Conservation (phyloP, 495 filamentous ascomycete species). For the Staphylotrichum longicolle region DNA sequence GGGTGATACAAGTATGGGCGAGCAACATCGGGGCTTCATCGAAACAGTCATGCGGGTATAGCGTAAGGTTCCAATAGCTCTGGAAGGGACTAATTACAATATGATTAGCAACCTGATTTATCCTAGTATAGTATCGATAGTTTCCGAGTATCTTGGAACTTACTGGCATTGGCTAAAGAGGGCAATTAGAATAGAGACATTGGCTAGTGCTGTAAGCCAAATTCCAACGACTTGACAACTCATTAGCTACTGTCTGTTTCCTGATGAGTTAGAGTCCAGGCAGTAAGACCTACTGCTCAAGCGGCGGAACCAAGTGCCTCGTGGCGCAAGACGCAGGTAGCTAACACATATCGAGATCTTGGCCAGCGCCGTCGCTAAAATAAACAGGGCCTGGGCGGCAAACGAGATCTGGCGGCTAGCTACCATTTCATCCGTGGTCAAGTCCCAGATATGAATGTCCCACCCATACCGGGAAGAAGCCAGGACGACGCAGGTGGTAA, state of each 20-base stretch:
- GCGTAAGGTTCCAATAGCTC: conserved; percentile 37
- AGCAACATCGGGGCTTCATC: conserved; percentile 30
- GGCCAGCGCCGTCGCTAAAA: conserved; percentile 33
- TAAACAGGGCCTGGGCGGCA: conserved; percentile 31
- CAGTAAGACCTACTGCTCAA: conserved; percentile 22
- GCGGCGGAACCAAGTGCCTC: conserved; percentile 37
- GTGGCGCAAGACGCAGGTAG: conserved; percentile 52
- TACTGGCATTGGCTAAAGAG: conserved; percentile 35
- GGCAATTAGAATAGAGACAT: conserved; percentile 30
- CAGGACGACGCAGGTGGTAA: conserved; percentile 30
- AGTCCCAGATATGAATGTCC: conserved; percentile 32
- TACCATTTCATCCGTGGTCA: conserved; percentile 14
- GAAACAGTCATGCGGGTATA: conserved; percentile 22
- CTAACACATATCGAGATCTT: conserved; percentile 52
- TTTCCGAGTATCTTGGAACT: neutral
- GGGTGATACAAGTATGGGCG: conserved; percentile 32
- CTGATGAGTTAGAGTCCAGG: no score
- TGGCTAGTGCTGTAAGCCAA: conserved; percentile 26
- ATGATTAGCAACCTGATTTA: neutral
- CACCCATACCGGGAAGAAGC: conserved; percentile 29
- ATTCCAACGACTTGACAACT: conserved; percentile 17
- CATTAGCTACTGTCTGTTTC: neutral
- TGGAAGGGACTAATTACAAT: conserved; percentile 30
- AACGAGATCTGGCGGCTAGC: conserved; percentile 30
- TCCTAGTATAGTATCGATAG: no score